Evolutionary conservation across 331 rosid genomes (phyloP).

Genomic region (Acacia pycnantha): DNA sequence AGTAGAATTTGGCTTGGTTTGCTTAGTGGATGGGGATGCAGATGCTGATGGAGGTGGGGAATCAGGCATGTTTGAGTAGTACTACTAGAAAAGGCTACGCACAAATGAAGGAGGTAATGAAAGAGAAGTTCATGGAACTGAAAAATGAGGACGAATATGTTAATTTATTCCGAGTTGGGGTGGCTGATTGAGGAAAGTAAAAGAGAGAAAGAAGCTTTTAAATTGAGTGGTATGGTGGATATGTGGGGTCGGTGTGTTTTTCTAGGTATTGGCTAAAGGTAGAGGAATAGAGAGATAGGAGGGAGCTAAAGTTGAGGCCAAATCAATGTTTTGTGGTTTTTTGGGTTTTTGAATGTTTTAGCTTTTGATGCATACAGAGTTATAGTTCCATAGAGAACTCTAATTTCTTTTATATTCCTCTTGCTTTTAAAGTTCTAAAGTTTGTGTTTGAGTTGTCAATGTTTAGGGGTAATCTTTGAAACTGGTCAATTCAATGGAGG

Average conservation of each 20-base stretch:
- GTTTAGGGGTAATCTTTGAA: not conserved
- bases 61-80: conserved; percentile 47
- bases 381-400: not conserved
- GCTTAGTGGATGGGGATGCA: conserved; percentile 28
- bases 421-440: conserved; percentile 25
- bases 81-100: conserved; percentile 16
- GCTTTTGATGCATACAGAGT: conserved; percentile 31
- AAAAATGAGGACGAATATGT: conserved; percentile 31
- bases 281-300: not conserved
- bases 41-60: conserved; percentile 38
- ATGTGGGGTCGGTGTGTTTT: conserved; percentile 50
- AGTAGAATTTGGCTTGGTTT: conserved; percentile 39
- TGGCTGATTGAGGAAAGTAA: not conserved
- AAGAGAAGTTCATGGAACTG: conserved; percentile 23
- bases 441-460: conserved; percentile 7
- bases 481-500: conserved; percentile 18
- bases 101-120: conserved; percentile 6
- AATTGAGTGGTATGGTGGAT: conserved; percentile 35
- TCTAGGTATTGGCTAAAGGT: conserved; percentile 54
- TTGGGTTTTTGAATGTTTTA: conserved; percentile 34
- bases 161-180: conserved; percentile 15
- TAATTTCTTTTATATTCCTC: conserved; percentile 27
- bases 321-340: no score
- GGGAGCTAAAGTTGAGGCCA: conserved; percentile 42
- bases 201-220: not conserved